Conservation (phyloP, 1,284 basidiomycete genomes). For the Cerioporus squamosus region DNA sequence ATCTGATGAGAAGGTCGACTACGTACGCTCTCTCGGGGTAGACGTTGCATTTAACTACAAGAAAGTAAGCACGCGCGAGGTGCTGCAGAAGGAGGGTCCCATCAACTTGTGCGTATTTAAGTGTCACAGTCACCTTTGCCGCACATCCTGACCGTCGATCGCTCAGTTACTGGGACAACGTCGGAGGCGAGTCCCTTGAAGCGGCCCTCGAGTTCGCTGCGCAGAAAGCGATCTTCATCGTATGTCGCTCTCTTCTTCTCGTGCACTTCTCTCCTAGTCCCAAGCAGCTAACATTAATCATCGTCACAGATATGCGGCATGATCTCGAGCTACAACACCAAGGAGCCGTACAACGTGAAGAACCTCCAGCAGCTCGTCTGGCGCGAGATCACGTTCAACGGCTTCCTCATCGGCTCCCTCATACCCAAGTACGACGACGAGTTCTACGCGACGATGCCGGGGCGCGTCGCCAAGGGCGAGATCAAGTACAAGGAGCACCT, state of each 20-base stretch:
- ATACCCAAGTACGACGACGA: slow-evolving; percentile 41
- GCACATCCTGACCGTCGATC: background rate
- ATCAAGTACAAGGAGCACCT: slow-evolving; percentile 64
- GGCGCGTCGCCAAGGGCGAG: slow-evolving; percentile 57
- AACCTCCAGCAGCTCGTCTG: slow-evolving; percentile 45
- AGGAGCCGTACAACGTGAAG: slow-evolving; percentile 31
- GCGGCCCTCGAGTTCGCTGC: slow-evolving; percentile 54
- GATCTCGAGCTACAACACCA: slow-evolving; percentile 38
- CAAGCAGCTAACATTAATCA: background rate
- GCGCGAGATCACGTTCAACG: slow-evolving; percentile 58
- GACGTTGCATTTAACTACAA: slow-evolving; percentile 81
- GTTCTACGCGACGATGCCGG: slow-evolving; percentile 57
- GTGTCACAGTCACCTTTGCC: background rate
- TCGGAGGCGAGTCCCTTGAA: slow-evolving; percentile 70
- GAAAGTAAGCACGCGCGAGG: slow-evolving; percentile 47
- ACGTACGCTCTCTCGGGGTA: slow-evolving; percentile 63
- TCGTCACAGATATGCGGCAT: slow-evolving; percentile 28
- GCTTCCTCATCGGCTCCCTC: slow-evolving; percentile 59
- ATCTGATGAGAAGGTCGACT: slow-evolving; percentile 67
- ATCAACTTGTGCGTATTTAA: slow-evolving; percentile 50
- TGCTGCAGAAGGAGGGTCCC: slow-evolving; percentile 59
- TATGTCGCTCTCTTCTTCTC: slow-evolving; percentile 36
- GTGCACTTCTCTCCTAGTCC: background rate
- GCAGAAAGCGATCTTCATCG: slow-evolving; percentile 54
- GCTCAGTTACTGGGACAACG: slow-evolving; percentile 52